Evolutionary conservation across 169 alveolate genomes (phyloP).

Genomic region (Plasmodium knowlesi): DNA sequence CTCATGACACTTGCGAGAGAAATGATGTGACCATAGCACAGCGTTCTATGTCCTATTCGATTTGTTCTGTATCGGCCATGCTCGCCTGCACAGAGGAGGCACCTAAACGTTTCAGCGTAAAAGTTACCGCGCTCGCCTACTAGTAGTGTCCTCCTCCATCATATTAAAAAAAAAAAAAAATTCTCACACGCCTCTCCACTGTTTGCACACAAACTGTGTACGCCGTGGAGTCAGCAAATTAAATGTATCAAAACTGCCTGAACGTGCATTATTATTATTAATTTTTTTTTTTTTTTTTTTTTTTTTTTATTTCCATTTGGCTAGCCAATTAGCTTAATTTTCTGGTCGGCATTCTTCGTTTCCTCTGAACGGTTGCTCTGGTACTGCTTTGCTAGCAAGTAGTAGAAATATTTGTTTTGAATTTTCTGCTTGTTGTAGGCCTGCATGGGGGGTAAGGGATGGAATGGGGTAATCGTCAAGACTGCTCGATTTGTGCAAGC

Average conservation of each 20-base stretch:
- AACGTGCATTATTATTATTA: not conserved
- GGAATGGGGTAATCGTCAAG: not conserved
- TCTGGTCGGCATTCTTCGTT: not conserved
- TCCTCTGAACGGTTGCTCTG: slow-evolving; percentile 14
- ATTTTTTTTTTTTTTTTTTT: not conserved
- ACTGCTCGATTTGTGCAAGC: not conserved
- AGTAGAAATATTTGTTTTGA: slow-evolving; percentile 50
- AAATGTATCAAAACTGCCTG: slow-evolving; percentile 1
- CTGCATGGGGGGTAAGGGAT: slow-evolving; percentile 6
- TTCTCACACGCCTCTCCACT: not conserved
- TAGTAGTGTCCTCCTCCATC: not conserved
- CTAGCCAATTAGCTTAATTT: slow-evolving; percentile 64
- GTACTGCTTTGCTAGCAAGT: slow-evolving; percentile 58
- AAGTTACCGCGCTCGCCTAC: not conserved
- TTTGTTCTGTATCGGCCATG: not conserved
- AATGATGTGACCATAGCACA: not conserved
- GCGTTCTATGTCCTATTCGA: not conserved
- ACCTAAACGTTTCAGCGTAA: not conserved
- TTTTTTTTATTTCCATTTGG: not conserved
- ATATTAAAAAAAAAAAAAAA: too few relatives aligned
- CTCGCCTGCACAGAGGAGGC: not conserved
- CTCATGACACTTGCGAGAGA: not conserved
- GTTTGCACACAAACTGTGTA: not conserved
- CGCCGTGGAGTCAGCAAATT: not conserved
- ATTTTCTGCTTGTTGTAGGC: slow-evolving; percentile 69